These are phyloP conservation scores for Yamadazyma trypodendri DNA, from an alignment of 1,139 yeast genomes.

Conservation along the genomic window DNA sequence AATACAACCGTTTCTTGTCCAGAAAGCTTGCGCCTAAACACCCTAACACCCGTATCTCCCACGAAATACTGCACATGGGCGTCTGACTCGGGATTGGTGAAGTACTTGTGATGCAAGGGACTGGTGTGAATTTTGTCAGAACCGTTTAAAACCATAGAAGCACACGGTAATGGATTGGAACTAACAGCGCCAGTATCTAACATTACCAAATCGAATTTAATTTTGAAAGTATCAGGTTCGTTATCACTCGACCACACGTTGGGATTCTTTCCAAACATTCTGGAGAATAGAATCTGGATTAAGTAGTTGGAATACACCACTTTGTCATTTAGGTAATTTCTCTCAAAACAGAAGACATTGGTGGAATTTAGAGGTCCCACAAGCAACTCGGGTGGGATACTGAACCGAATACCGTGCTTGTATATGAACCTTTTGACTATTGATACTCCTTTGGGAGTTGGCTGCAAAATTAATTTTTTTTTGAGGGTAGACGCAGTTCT, in stretches of 20 bases:
- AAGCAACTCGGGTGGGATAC: constrained; percentile 38
- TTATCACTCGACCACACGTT: constrained; percentile 66
- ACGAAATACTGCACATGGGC: constrained; percentile 72
- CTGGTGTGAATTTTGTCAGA: constrained; percentile 31
- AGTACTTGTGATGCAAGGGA: constrained; percentile 75
- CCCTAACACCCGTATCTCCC: constrained; percentile 54
- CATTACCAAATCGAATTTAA: constrained; percentile 9
- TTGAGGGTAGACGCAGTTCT: constrained; percentile 57
- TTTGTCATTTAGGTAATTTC: constrained; percentile 60
- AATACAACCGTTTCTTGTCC: background rate
- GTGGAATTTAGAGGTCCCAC: constrained; percentile 63
- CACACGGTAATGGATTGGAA: background rate
- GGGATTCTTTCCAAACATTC: constrained; percentile 65
- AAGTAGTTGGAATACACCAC: constrained; percentile 65
- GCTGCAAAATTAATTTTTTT: constrained; percentile 45
- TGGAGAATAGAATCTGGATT: constrained; percentile 61
- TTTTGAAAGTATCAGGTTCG: constrained; percentile 22
- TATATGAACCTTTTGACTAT: constrained; percentile 60
- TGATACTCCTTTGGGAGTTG: constrained; percentile 90
- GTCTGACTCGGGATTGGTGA: constrained; percentile 88
- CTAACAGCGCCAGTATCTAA: constrained; percentile 1
- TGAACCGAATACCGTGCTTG: constrained; percentile 50
- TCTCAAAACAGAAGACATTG: constrained; percentile 67
- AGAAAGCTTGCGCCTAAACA: constrained; percentile 43
- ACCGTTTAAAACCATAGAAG: background rate